Base-by-base conservation (phyloP, 345 rosid genomes). In the Citrus cavaleriei region DNA sequence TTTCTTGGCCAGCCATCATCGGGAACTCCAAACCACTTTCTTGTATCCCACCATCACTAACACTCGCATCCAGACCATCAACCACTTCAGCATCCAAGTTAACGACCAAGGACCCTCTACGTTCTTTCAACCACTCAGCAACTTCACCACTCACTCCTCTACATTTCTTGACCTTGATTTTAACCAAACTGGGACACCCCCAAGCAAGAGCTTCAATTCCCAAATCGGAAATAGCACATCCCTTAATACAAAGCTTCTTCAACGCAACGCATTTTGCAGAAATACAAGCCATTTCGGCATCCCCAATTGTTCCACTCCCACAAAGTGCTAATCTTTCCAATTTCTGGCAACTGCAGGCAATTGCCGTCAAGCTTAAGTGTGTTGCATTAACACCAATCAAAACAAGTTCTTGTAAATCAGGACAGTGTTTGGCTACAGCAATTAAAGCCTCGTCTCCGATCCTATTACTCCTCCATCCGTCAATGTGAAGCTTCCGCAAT, bases 371-470 rank as follows among this genome's bases (percentile, higher is more conserved):
- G 65, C 98, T 88, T 60, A 72, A 76, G 68, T 85, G 84, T 0
- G 98, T 93, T 1, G 93, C 97, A 70, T 88, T 78, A 38, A 95
- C 94, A 77, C 98, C 92, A 27, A 93, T 92, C 76, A 95, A 85
- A 62, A 93, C 94, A 70, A 95, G 91, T 38, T 95, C 99, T 77
- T 92, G 97, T 6, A 95, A 81, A 84, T 89, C 84, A 28, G 81
- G 75, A 9, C 96, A 91, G 19, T 92, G 87, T 40, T 80, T 88
- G 34, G 96, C 93, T 34, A 95, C 87, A 55, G 93, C 91, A 3
- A 90, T 82, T 30, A 95, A 86, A 73, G 97, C 96, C 80, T 92
- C 97, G 25, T 95, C 98, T 5, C 95, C 97, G 12, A 95, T 93
- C 86, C 85, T 90, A 75, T 93, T 88, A 58, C 89, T 91, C 64